These are phyloP conservation scores for Withania somnifera DNA, from an alignment of 305 asterid species.

Conservation along the genomic window DNA sequence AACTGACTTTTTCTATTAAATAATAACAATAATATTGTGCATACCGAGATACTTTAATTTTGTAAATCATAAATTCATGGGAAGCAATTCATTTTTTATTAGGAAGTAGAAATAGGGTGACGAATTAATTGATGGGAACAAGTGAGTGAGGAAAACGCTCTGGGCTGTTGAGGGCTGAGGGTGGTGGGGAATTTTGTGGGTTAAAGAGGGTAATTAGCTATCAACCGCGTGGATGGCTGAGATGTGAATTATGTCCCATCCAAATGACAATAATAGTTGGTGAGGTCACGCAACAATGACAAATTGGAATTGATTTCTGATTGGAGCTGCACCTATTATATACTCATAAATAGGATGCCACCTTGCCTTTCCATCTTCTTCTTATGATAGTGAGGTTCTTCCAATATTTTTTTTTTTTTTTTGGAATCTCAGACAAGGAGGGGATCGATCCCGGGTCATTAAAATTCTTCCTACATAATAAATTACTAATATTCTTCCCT, in stretches of 20 bases:
- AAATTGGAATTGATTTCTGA: background rate
- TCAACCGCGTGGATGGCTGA: slow-evolving; percentile 18
- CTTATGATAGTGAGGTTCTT: background rate
- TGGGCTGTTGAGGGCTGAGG: background rate
- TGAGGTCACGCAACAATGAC: background rate
- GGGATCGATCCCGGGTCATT: too few species aligned
- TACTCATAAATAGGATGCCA: background rate
- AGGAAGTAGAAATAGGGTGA: too few species aligned
- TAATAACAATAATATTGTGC: too few species aligned
- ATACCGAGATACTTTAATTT: too few species aligned
- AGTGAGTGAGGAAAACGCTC: background rate
- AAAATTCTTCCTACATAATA: too few species aligned
- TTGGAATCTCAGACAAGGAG: too few species aligned
- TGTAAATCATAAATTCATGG: too few species aligned
- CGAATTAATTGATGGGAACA: background rate
- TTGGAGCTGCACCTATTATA: background rate
- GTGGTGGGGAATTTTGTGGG: background rate
- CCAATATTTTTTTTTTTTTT: too few species aligned
- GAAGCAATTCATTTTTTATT: too few species aligned
- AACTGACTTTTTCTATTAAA: too few species aligned
- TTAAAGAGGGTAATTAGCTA: background rate
- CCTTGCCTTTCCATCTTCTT: background rate
- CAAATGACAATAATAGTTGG: background rate
- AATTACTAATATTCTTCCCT: background rate
- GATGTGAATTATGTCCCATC: slow-evolving; percentile 14